Conservation (phyloP, 192 early-diverging fungal genomes). For the Physocladia obscura region DNA sequence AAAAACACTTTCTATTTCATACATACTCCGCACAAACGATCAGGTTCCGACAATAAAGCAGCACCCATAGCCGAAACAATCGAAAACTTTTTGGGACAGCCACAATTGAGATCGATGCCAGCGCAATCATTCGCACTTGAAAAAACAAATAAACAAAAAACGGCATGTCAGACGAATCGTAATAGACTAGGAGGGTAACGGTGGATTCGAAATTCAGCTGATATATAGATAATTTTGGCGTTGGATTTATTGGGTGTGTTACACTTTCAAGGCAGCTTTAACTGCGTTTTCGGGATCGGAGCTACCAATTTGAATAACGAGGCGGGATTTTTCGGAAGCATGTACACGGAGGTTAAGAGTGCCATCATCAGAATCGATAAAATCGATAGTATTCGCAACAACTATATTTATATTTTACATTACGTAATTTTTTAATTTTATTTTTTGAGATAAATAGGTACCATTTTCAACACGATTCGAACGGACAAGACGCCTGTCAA, state of each 20-base stretch:
- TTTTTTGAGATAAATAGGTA: slow-evolving; percentile 30
- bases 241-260: no score
- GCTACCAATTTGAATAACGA: slow-evolving; percentile 94
- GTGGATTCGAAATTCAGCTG: no score
- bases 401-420: not conserved
- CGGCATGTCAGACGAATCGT: slow-evolving; percentile 85
- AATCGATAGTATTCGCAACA: slow-evolving; percentile 73
- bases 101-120: slow-evolving; percentile 95
- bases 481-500: slow-evolving; percentile 82
- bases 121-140: slow-evolving; percentile 75
- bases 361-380: slow-evolving; percentile 58
- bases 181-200: slow-evolving; percentile 92
- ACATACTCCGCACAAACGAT: slow-evolving; percentile 67
- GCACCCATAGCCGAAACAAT: slow-evolving; percentile 92
- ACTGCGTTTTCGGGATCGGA: slow-evolving; percentile 82
- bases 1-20: slow-evolving; percentile 15
- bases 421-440: not conserved
- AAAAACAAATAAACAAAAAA: slow-evolving; percentile 31
- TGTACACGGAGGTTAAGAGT: slow-evolving; percentile 73
- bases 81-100: slow-evolving; percentile 96
- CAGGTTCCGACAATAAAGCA: slow-evolving; percentile 81
- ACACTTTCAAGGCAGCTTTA: slow-evolving; percentile 80
- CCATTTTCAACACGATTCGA: slow-evolving; percentile 74
- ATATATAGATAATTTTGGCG: no score
- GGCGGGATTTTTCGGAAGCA: slow-evolving; percentile 66